Evolutionary conservation across 495 filamentous ascomycete species (phyloP).

Genomic region (Parachaetomium inaequale): DNA sequence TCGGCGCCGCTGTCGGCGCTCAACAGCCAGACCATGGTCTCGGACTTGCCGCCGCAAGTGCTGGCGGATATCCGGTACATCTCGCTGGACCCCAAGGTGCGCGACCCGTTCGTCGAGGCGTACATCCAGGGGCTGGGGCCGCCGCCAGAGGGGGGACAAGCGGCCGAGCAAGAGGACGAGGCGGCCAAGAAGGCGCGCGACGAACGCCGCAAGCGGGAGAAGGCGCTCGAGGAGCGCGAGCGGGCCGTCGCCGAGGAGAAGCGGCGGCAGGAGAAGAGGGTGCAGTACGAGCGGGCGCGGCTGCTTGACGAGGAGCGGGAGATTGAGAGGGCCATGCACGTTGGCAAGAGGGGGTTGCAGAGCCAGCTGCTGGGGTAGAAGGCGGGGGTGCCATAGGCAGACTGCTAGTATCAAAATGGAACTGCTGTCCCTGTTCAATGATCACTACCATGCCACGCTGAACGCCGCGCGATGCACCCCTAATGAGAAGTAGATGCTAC

Average conservation of each 20-base stretch:
- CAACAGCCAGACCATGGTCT: conserved; percentile 61
- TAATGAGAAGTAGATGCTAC: background rate
- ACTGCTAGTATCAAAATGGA: background rate
- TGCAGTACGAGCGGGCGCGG: conserved; percentile 62
- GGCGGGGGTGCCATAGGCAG: background rate
- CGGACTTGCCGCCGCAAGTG: conserved; percentile 63
- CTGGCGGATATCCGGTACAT: conserved; percentile 78
- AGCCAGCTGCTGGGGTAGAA: conserved; percentile 49
- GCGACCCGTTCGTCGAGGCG: conserved; percentile 70
- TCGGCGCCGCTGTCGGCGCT: conserved; percentile 59
- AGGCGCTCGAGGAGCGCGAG: conserved; percentile 71
- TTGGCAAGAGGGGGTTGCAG: conserved; percentile 67
- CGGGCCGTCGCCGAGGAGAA: conserved; percentile 72
- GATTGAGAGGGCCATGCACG: conserved; percentile 71
- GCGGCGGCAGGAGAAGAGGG: conserved; percentile 58
- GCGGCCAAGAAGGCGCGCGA: conserved; percentile 57
- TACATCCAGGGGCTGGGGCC: conserved; percentile 71
- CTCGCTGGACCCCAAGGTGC: conserved; percentile 61
- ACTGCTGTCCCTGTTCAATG: background rate
- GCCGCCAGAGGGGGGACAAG: conserved; percentile 52
- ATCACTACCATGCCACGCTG: background rate
- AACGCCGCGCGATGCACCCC: conserved; percentile 8
- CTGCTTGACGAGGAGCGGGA: conserved; percentile 74
- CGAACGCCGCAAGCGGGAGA: conserved; percentile 66
- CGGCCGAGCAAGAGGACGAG: conserved; percentile 54